phyloP scores from a whole-genome alignment of 352 stramenopile species.

The Globisporangium solare region DNA sequence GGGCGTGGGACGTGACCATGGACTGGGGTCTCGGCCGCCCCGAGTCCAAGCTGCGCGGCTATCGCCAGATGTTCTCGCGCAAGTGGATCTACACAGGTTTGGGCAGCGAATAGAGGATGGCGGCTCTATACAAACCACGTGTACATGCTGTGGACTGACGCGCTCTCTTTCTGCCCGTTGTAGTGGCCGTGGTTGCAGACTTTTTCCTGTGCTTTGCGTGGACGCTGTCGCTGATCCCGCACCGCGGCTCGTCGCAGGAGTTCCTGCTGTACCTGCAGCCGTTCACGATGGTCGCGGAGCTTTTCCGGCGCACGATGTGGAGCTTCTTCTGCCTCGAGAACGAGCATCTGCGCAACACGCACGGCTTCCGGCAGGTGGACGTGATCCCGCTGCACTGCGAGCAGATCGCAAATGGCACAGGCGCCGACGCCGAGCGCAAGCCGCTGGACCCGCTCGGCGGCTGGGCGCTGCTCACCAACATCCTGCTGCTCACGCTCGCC shows the following conservation, averaged over 20 bases:
- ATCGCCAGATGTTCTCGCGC: conserved; percentile 83
- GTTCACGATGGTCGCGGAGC: conserved; percentile 82
- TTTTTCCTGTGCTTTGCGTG: conserved; percentile 81
- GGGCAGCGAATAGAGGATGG: too few species aligned
- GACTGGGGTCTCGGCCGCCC: conserved; percentile 80
- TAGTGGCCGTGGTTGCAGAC: conserved; percentile 57
- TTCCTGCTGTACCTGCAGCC: conserved; percentile 78
- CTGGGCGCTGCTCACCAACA: conserved; percentile 44
- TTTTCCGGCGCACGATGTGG: conserved; percentile 84
- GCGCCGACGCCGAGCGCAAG: conserved; percentile 25
- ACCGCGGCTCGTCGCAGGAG: conserved; percentile 35
- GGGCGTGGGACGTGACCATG: conserved; percentile 85
- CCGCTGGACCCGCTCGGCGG: conserved; percentile 36
- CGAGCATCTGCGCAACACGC: conserved; percentile 83
- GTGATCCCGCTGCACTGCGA: conserved; percentile 86
- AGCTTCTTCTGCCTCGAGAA: conserved; percentile 86
- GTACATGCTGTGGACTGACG: too few species aligned
- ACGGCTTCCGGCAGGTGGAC: conserved; percentile 75
- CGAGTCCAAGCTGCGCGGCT: conserved; percentile 71
- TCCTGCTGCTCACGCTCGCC: conserved; percentile 36
- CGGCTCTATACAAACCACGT: too few species aligned
- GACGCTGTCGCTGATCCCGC: conserved; percentile 77
- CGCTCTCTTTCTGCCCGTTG: background rate
- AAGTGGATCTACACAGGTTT: conserved; percentile 78
- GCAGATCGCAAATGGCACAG: conserved; percentile 34